Conservation (phyloP, 306 rosid species). For the Lotus japonicus region DNA sequence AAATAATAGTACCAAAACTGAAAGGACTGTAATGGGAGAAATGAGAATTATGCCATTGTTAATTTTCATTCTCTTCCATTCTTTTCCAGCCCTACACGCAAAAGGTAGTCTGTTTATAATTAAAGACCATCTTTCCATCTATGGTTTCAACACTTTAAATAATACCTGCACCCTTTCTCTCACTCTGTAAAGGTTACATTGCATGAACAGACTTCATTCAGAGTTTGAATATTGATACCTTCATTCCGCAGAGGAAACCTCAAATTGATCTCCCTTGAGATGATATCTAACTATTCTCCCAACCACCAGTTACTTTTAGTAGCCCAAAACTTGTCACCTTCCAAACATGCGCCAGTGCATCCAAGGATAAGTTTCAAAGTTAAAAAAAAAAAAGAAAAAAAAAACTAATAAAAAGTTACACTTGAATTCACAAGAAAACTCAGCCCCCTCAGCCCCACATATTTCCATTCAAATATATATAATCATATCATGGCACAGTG, state of each 20-base stretch:
- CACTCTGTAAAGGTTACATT: conserved; percentile 20
- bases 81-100: too few species aligned
- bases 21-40: too few species aligned
- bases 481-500: conserved; percentile 62
- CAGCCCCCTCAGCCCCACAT: conserved; percentile 64
- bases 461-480: conserved; percentile 64
- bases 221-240: conserved; percentile 7
- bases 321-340: conserved; percentile 26
- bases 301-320: conserved; percentile 2
- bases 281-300: conserved; percentile 9
- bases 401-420: conserved; percentile 32
- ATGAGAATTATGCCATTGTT: too few species aligned
- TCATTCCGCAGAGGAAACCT: conserved; percentile 1
- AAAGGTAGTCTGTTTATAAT: too few species aligned
- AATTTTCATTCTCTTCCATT: too few species aligned
- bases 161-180: not conserved
- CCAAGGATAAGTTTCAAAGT: conserved; percentile 24
- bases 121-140: conserved; percentile 10
- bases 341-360: conserved; percentile 2
- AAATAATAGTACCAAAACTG: too few species aligned
- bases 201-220: conserved; percentile 23
- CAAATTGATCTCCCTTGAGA: not conserved
- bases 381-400: conserved; percentile 6
- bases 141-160: conserved; percentile 8
- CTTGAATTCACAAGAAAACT: conserved; percentile 44